Evolutionary conservation across 202 grass and related monocot species (phyloP).

Genomic region (Zoysia matrella): DNA sequence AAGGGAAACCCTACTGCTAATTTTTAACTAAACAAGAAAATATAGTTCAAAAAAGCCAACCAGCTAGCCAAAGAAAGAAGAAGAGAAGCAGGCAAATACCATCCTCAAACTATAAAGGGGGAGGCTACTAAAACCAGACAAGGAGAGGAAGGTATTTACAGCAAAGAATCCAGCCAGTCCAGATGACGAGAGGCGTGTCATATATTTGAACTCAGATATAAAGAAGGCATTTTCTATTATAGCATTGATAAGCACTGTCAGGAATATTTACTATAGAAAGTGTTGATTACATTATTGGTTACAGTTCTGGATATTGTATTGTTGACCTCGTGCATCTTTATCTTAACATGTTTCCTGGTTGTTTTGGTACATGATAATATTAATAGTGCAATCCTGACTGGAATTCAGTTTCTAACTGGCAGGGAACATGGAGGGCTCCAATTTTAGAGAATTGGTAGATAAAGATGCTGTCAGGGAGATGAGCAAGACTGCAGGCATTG

Average conservation of each 20-base stretch:
- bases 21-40: too few species aligned
- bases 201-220: not conserved
- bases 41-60: too few species aligned
- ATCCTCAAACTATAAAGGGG: too few species aligned
- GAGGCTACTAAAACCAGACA: too few species aligned
- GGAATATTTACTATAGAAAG: not conserved
- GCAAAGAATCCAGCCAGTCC: too few species aligned
- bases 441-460: conserved; percentile 11
- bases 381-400: conserved; percentile 24
- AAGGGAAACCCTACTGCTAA: too few species aligned
- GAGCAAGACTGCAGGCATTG: conserved; percentile 41
- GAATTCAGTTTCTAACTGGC: conserved; percentile 35
- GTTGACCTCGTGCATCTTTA: not conserved
- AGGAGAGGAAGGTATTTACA: too few species aligned
- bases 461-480: conserved; percentile 35
- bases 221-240: not conserved
- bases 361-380: not conserved
- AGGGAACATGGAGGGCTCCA: conserved; percentile 52
- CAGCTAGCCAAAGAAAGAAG: too few species aligned
- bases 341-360: conserved; percentile 7
- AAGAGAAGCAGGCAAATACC: too few species aligned
- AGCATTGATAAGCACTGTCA: not conserved
- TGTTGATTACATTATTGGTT: not conserved
- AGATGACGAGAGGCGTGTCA: too few species aligned
- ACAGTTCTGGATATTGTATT: conserved; percentile 1